phyloP scores from a whole-genome alignment of 176 grass and related monocot genomes.

The Oryza officinalis region DNA sequence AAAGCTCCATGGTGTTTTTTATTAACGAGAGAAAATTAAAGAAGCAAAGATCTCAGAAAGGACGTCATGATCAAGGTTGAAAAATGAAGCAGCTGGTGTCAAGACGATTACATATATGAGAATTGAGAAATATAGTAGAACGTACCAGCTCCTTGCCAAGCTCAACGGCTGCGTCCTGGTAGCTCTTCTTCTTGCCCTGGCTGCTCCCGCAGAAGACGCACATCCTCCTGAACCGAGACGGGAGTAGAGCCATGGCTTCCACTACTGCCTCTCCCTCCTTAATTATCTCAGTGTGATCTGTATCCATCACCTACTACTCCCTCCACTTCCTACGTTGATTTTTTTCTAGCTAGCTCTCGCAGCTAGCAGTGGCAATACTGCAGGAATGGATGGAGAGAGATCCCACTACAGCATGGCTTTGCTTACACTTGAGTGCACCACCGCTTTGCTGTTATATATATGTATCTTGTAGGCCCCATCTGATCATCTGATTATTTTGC shows the following conservation, averaged over 20 bases:
- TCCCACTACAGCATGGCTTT: conserved; percentile 29
- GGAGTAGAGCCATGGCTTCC: conserved; percentile 8
- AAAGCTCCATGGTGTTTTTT: not conserved
- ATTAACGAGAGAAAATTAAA: not conserved
- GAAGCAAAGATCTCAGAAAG: not conserved
- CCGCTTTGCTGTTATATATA: conserved; percentile 41
- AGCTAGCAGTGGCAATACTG: conserved; percentile 11
- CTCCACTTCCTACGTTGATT: not conserved
- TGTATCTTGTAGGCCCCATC: conserved; percentile 18
- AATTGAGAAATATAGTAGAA: not conserved
- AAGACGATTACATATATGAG: not conserved
- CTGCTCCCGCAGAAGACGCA: conserved; percentile 71
- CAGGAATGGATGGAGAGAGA: conserved; percentile 4
- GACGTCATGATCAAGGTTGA: not conserved
- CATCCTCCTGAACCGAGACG: conserved; percentile 56
- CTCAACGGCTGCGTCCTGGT: conserved; percentile 61
- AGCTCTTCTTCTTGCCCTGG: conserved; percentile 66
- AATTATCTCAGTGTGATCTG: conserved; percentile 19
- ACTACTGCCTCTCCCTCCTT: conserved; percentile 11
- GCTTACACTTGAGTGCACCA: conserved; percentile 42
- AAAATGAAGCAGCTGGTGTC: not conserved
- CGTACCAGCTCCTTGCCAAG: conserved; percentile 56
- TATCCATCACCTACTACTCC: not conserved
- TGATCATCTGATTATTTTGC: conserved; percentile 23
- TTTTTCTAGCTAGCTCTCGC: not conserved